These are phyloP conservation scores for Linnemannia schmuckeri DNA, from an alignment of 192 early-diverging fungal species.

Conservation along the genomic window DNA sequence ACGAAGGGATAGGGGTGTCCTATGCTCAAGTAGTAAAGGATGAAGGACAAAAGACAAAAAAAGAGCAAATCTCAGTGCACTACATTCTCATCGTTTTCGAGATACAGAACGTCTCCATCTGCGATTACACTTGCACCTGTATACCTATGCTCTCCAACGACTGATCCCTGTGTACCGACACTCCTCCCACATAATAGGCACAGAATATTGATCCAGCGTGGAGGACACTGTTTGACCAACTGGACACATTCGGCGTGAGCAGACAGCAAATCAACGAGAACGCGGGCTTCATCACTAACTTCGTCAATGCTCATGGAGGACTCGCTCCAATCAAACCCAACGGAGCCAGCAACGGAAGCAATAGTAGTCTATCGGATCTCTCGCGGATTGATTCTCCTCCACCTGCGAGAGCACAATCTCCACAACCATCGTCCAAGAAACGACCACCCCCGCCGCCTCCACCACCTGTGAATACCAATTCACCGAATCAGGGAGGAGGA, in stretches of 20 bases:
- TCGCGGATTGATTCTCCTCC: conserved; percentile 50
- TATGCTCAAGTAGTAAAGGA: not conserved
- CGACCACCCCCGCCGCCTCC: conserved; percentile 53
- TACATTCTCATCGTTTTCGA: not conserved
- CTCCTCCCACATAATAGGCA: conserved; percentile 43
- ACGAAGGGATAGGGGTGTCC: not conserved
- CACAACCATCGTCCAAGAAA: conserved; percentile 4
- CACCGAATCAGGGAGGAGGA: not conserved
- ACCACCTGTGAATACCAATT: conserved; percentile 25
- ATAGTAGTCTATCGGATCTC: conserved; percentile 3
- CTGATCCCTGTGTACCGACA: not conserved
- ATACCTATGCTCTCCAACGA: not conserved
- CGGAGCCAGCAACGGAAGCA: conserved; percentile 5
- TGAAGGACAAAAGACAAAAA: not conserved
- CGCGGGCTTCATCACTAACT: conserved; percentile 76
- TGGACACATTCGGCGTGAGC: conserved; percentile 76
- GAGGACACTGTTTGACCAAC: conserved; percentile 74
- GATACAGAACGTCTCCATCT: not conserved
- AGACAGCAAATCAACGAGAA: conserved; percentile 64
- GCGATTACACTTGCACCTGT: too few relatives aligned
- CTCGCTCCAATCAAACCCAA: conserved; percentile 32
- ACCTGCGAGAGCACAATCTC: conserved; percentile 33
- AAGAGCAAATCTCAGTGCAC: not conserved
- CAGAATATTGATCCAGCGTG: conserved; percentile 81
- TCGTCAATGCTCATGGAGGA: conserved; percentile 76